phyloP scores from a whole-genome alignment of 805 yeast species.

The Saturnispora halmiae region DNA sequence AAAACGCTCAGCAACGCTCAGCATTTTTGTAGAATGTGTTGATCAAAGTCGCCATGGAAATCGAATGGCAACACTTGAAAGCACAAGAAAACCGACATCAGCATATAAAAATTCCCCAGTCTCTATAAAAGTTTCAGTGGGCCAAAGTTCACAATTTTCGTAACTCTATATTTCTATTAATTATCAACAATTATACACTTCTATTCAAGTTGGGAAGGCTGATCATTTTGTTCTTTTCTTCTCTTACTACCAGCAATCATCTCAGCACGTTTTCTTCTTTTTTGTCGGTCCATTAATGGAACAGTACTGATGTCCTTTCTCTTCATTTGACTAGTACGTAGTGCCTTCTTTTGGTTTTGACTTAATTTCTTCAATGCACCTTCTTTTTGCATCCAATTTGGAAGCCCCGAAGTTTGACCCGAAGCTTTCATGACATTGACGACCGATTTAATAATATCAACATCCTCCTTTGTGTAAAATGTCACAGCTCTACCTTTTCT shows the following conservation, averaged over 20 bases:
- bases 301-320: conserved; percentile 80
- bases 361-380: conserved; percentile 50
- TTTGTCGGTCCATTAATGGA: conserved; percentile 55
- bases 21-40: too few relatives aligned
- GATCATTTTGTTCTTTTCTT: conserved; percentile 34
- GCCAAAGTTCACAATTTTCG: too few relatives aligned
- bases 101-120: too few relatives aligned
- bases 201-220: too few relatives aligned
- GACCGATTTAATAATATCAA: conserved; percentile 65
- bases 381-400: conserved; percentile 68
- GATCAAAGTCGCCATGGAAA: too few relatives aligned
- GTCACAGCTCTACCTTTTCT: conserved; percentile 81
- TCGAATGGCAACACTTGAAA: too few relatives aligned
- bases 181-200: too few relatives aligned
- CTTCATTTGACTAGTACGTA: conserved; percentile 49
- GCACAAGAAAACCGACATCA: too few relatives aligned
- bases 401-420: conserved; percentile 54
- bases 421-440: conserved; percentile 94
- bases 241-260: conserved; percentile 73
- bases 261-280: conserved; percentile 52
- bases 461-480: conserved; percentile 86
- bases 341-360: conserved; percentile 49
- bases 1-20: not conserved
- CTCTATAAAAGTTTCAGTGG: too few relatives aligned
- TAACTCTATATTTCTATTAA: too few relatives aligned